Evolutionary conservation across 345 rosid species (phyloP).

Genomic region (Balakata baccata): DNA sequence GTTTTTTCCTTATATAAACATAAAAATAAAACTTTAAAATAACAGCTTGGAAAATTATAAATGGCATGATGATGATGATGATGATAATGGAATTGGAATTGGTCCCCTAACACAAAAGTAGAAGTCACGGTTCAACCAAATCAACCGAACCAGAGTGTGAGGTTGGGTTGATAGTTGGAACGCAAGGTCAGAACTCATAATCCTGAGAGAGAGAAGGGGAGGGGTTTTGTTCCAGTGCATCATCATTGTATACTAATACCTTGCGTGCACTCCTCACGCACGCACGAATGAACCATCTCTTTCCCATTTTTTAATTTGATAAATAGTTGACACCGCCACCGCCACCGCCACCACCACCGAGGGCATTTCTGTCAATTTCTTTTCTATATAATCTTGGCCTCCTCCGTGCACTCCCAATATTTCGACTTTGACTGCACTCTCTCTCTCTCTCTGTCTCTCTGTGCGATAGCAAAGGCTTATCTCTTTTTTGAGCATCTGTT

Average conservation of each 20-base stretch:
- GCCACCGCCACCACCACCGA: background rate
- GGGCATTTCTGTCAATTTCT: slow-evolving; percentile 44
- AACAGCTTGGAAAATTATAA: background rate
- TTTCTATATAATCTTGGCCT: slow-evolving; percentile 34
- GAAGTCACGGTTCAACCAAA: background rate
- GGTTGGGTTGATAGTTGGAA: slow-evolving; percentile 19
- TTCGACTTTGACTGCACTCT: slow-evolving; percentile 29
- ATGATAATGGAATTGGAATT: background rate
- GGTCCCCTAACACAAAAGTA: background rate
- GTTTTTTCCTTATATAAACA: background rate
- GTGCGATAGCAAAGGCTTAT: background rate
- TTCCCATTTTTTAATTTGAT: background rate
- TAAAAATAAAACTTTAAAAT: too few relatives aligned
- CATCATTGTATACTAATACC: slow-evolving; percentile 52
- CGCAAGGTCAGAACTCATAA: slow-evolving; percentile 19
- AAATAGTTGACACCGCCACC: background rate
- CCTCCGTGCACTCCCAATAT: slow-evolving; percentile 11
- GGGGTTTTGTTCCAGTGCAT: slow-evolving; percentile 25
- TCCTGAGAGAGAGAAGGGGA: slow-evolving; percentile 18
- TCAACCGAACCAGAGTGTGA: background rate
- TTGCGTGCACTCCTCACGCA: slow-evolving; percentile 62
- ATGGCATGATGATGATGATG: background rate
- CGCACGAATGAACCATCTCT: slow-evolving; percentile 33
- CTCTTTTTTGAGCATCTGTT: background rate
- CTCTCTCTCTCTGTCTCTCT: slow-evolving; percentile 1